Evolutionary conservation across 495 filamentous ascomycete species (phyloP).

Genomic region (Aspergillus cavernicola): DNA sequence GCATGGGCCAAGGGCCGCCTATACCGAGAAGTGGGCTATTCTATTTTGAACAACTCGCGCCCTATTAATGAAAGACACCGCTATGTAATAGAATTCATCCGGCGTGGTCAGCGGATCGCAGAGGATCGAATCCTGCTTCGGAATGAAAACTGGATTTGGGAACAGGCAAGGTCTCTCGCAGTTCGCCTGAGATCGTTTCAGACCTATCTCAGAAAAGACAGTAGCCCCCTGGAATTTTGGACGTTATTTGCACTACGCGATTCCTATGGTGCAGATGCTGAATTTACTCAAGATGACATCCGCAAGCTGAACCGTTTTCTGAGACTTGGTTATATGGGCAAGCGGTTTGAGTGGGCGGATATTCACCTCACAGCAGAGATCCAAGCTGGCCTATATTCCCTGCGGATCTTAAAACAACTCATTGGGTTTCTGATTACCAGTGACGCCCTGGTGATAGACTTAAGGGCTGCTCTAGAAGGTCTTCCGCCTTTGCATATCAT

Average conservation of each 20-base stretch:
- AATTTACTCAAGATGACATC: slow-evolving; percentile 8
- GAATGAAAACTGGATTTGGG: slow-evolving; percentile 14
- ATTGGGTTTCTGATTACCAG: slow-evolving; percentile 23
- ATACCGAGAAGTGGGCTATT: slow-evolving; percentile 57
- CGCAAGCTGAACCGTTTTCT: slow-evolving; percentile 24
- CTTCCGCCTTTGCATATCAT: slow-evolving; percentile 35
- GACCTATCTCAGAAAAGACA: slow-evolving; percentile 4
- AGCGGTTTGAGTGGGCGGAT: slow-evolving; percentile 49
- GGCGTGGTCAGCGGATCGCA: slow-evolving; percentile 39
- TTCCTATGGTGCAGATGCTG: slow-evolving; percentile 17
- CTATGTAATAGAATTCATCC: slow-evolving; percentile 45
- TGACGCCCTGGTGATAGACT: slow-evolving; percentile 1
- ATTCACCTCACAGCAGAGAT: slow-evolving; percentile 62
- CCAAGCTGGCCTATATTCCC: slow-evolving; percentile 60
- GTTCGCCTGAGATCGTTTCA: slow-evolving; percentile 20
- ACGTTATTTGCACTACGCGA: slow-evolving; percentile 34
- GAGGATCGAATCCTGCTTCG: slow-evolving; percentile 25
- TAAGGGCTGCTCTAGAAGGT: slow-evolving; percentile 14
- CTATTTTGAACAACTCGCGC: slow-evolving; percentile 43
- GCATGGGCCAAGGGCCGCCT: slow-evolving; percentile 59
- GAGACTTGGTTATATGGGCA: slow-evolving; percentile 22
- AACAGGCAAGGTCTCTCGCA: slow-evolving; percentile 14
- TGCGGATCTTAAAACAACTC: slow-evolving; percentile 61
- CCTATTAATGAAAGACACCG: slow-evolving; percentile 14
- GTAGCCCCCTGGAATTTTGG: slow-evolving; percentile 26